phyloP scores from a whole-genome alignment of 169 alveolate species.

The Plasmodium billcollinsi region DNA sequence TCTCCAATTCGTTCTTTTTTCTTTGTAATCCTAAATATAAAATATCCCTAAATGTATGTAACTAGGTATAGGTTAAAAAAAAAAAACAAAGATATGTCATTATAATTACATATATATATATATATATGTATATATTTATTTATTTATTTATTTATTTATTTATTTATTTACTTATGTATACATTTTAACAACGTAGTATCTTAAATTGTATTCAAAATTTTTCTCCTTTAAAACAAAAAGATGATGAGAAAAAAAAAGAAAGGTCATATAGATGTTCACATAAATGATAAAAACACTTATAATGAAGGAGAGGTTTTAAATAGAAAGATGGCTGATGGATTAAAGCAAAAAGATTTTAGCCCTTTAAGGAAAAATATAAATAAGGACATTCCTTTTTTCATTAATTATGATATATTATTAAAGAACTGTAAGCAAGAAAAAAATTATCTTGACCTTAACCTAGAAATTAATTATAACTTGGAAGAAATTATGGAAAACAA shows the following conservation, averaged over 20 bases:
- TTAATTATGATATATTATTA: conserved; percentile 38
- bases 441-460: conserved; percentile 36
- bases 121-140: too few relatives aligned
- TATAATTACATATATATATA: too few relatives aligned
- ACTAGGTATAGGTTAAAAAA: too few relatives aligned
- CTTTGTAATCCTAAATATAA: too few relatives aligned
- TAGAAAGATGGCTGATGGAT: conserved; percentile 26
- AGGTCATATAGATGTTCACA: not conserved
- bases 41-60: too few relatives aligned
- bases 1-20: too few relatives aligned
- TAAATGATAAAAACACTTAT: too few relatives aligned
- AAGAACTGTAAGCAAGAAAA: conserved; percentile 20
- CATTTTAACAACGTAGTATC: too few relatives aligned
- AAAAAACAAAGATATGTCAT: too few relatives aligned
- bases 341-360: not conserved
- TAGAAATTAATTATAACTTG: conserved; percentile 60
- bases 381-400: conserved; percentile 19
- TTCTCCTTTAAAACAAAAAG: not conserved
- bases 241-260: conserved; percentile 1
- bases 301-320: too few relatives aligned
- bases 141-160: too few relatives aligned
- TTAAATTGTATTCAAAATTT: not conserved
- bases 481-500: conserved; percentile 56
- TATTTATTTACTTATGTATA: too few relatives aligned
- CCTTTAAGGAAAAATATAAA: conserved; percentile 1